Evolutionary conservation across 1,284 basidiomycete genomes (phyloP), one percentile per base, ranked within the genome.

Genomic region (Irpex sp.): DNA sequence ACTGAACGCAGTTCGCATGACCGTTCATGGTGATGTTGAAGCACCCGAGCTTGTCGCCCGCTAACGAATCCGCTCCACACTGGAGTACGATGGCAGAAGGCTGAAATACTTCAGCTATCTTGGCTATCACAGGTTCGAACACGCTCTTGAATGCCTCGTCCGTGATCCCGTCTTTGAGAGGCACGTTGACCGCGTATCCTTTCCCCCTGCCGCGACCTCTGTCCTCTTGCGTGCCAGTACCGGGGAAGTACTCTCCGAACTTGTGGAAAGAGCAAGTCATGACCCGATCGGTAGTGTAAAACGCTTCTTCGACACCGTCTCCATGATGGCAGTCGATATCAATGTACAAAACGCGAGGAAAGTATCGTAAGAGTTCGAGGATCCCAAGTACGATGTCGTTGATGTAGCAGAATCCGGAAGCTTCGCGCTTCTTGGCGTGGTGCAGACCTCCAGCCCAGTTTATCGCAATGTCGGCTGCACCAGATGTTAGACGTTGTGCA

Each of bases 261-360:
- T 95, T 94, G 81, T 99, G 97, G 74, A 99, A 97, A 49, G 92
- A 92, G 74, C 89, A 89, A 2, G 97, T 98, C 90, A 98, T 95
- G 68, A 99, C 97, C 59, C 97, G 83, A 74, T 99, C 93, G 2
- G 95, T 98, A 26, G 94, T 95, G 76, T 98, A 98, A 80, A 99
- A 99, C 0, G 97, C 97, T 74, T 99, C 97, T 71, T 99, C 97
- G 39, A 99, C 97, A 17, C 97, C 97, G 72, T 99, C 97, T 5
- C 97, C 97, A 71, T 99, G 97, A 75, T 98, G 97, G 62, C 95
- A 95, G 76, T 99, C 97, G 62, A 99, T 97, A 76, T 99, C 97
- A 73, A 99, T 93, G 76, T 99, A 99, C 26, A 99, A 81, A 1
- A 99, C 96, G 61, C 97, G 91, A 0, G 93, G 87, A 71, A 86